These are phyloP conservation scores for Cinchona pubescens DNA, from an alignment of 257 asterid genomes.

Conservation along the genomic window DNA sequence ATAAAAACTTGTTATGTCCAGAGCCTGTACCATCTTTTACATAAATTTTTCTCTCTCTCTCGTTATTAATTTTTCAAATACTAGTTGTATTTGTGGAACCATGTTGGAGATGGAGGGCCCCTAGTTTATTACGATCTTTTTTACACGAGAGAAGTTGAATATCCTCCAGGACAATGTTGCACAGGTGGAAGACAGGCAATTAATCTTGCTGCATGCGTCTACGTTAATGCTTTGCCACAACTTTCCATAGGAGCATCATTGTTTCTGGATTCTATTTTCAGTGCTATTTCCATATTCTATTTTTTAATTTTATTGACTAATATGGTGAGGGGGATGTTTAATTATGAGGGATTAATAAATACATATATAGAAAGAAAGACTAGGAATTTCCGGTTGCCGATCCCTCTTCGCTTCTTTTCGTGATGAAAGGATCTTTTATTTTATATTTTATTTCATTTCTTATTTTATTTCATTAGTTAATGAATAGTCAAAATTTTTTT, in stretches of 20 bases:
- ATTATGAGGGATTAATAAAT: background rate
- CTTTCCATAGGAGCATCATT: constrained; percentile 9
- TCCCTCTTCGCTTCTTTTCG: no score
- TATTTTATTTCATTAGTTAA: no score
- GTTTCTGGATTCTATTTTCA: constrained; percentile 4
- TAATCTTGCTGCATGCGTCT: background rate
- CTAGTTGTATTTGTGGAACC: background rate
- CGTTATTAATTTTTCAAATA: background rate
- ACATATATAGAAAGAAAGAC: no score
- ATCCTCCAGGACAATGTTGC: background rate
- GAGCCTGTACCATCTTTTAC: no score
- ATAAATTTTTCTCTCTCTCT: background rate
- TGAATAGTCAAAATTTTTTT: no score
- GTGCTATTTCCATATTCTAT: background rate
- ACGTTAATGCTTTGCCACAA: background rate
- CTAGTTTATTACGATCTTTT: background rate
- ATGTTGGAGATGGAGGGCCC: constrained; percentile 11
- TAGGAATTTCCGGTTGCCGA: no score
- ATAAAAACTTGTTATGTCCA: no score
- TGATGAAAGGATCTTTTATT: no score
- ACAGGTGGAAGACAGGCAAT: constrained; percentile 4
- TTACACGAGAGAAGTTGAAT: background rate
- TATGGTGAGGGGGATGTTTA: background rate
- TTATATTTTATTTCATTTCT: no score
- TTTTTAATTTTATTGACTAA: background rate